Base-by-base conservation (phyloP, 2,329 filamentous ascomycete genomes). In the Fusarium duplospermum region DNA sequence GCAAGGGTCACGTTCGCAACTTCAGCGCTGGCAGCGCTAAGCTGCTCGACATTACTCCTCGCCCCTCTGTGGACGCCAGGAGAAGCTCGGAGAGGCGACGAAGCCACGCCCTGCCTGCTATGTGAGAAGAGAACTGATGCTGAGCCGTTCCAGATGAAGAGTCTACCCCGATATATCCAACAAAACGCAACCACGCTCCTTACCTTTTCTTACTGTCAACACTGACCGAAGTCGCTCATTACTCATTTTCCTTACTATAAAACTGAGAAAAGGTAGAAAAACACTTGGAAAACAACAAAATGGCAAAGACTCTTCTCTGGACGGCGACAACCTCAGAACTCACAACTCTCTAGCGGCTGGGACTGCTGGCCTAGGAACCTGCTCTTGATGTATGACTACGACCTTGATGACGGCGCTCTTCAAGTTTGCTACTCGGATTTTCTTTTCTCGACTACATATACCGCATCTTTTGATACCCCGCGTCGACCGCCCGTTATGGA, bases 1-100 rank as follows among this genome's bases (percentile, higher is more conserved):
- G 89, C 67, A 89, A 87, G 77, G 86, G 88, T 11, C 93, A 95
- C 76, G 89, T 86, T 22, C 88, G 92, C 63, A 92, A 92, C 72
- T 91, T 95, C 78, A 95, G 93, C 78, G 92, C 93, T 52, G 93
- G 93, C 59, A 95, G 93, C 78, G 93, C 93, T 13, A 93, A 90
- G 82, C 83, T 96, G 61, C 84, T 96, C 59, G 91, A 95, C 59
- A 87, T 95, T 56, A 87, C 87, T 22, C 87, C 89, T 24, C 86
- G 88, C 29, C 80, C 81, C 52, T 92, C 89, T 24, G 82, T 83
- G 14, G 90, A 91, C 71, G 83, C 82, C 47, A 86, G 84, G 79
- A 82, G 82, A 75, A 81, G 80, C 62, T 78, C 69, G 60, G 78
- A 75, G 78, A 81, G 70, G 75, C 78, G 70, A 74, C 73, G 76